Evolutionary conservation across 2,329 filamentous ascomycete genomes (phyloP), one percentile per base, ranked within the genome.

Genomic region (Paraconiothyrium sp.): DNA sequence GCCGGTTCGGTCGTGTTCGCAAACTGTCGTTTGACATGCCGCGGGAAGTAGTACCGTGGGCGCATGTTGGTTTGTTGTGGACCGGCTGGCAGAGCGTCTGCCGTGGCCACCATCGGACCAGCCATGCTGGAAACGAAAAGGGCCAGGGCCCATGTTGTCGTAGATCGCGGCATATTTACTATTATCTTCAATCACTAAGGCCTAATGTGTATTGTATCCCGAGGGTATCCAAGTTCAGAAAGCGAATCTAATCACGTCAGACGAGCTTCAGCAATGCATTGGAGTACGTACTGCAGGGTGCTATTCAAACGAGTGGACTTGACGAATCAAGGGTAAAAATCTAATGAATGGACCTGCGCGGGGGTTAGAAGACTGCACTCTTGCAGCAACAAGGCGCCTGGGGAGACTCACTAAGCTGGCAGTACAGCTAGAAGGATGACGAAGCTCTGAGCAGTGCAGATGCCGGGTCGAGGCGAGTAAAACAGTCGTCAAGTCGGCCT

Each of bases 231-330:
- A 66, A 67, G 55, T 47, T 58, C 64, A 50, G 58, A 61, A 63
- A 64, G 64, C 62, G 67, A 67, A 39, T 64, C 63, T 65, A 65
- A 59, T 63, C 61, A 16, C 47, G 46, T 62, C 44, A 62, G 57
- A 37, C 11, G 10, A 47, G 32, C 39, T 51, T 22, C 54, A 46
- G 30, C 32, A 6, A 9, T 52, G 22, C 39, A 11, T n/a, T 41
- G 52, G 10, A 34, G 27, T 32, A 71, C 75, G 49, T 70, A 77
- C 75, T 75, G 77, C 81, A 76, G 74, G 74, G 70, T 63, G 64
- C 61, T 63, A 64, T 73, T 70, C 77, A 84, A 84, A 83, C 81
- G 82, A 84, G 80, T 84, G 82, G 80, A 82, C 76, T 82, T 83
- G 82, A 83, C 81, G 72, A 78, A 70, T 78, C 76, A 79, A 78